phyloP scores from a whole-genome alignment of 2,329 filamentous ascomycete species.

The Didymella glomerata region DNA sequence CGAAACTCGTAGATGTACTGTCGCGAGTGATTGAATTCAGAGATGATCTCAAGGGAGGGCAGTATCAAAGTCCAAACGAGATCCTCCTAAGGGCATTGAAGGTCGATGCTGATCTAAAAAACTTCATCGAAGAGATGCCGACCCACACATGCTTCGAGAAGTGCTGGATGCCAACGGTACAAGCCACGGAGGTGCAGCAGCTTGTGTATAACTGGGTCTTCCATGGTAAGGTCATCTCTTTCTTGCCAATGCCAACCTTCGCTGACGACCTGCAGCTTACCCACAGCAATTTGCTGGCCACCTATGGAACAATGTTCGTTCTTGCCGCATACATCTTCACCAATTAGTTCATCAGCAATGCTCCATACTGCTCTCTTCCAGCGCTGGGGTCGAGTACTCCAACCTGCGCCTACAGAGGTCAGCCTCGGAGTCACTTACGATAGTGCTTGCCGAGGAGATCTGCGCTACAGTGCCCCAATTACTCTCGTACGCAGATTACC shows the following conservation, averaged over 20 bases:
- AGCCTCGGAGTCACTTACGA: constrained; percentile 24
- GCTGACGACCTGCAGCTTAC: constrained; percentile 26
- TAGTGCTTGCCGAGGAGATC: constrained; percentile 31
- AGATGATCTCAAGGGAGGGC: constrained; percentile 14
- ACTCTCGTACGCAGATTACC: constrained; percentile 20
- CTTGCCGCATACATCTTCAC: constrained; percentile 36
- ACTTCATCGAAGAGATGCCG: constrained; percentile 30
- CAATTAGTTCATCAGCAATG: constrained; percentile 34
- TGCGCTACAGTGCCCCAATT: constrained; percentile 39
- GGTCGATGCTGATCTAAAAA: constrained; percentile 27
- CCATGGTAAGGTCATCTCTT: constrained; percentile 25
- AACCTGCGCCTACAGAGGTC: constrained; percentile 17
- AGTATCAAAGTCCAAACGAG: constrained; percentile 5
- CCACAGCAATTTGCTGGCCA: constrained; percentile 33
- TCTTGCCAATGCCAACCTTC: neutral
- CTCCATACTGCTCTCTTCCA: constrained; percentile 8
- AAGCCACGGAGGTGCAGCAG: constrained; percentile 16
- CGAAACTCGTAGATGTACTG: constrained; percentile 31
- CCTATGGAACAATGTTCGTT: constrained; percentile 40
- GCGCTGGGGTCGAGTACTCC: neutral
- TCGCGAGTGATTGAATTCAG: constrained; percentile 30
- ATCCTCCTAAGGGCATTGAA: constrained; percentile 25
- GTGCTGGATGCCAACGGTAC: constrained; percentile 14
- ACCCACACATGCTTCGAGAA: constrained; percentile 21
- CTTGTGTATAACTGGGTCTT: constrained; percentile 34